Conservation (phyloP, 768 basidiomycete species). For the Imleria badia region DNA sequence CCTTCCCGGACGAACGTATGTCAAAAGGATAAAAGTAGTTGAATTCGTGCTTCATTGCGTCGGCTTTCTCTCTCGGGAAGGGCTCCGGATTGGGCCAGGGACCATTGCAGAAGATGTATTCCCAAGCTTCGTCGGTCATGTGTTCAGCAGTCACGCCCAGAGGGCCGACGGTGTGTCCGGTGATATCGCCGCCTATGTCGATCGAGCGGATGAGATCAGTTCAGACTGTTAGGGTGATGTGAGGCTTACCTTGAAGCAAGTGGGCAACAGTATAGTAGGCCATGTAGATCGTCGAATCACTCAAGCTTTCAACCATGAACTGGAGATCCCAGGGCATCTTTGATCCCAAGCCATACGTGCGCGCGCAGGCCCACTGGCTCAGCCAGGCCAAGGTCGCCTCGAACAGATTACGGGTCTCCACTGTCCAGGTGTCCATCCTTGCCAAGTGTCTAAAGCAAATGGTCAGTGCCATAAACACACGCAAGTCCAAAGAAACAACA, state of each 20-base stretch:
- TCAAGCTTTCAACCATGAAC: constrained; percentile 94
- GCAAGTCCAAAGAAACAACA: constrained; percentile 26
- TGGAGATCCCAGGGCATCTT: constrained; percentile 96
- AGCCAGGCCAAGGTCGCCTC: constrained; percentile 93
- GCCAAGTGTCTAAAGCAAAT: constrained; percentile 59
- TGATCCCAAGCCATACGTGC: constrained; percentile 94
- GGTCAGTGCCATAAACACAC: constrained; percentile 1
- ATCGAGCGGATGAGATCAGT: constrained; percentile 7
- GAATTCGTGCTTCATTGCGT: constrained; percentile 86
- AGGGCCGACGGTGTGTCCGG: constrained; percentile 77
- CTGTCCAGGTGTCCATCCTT: constrained; percentile 85
- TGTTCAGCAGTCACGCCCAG: constrained; percentile 85
- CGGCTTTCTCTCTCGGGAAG: constrained; percentile 72
- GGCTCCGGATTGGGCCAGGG: constrained; percentile 70
- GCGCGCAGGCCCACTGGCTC: constrained; percentile 99
- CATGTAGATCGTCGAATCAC: constrained; percentile 99
- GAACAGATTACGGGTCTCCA: constrained; percentile 92
- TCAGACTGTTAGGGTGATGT: neutral
- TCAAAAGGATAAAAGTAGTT: constrained; percentile 98
- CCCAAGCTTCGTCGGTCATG: constrained; percentile 98
- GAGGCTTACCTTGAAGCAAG: constrained; percentile 75
- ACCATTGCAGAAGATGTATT: constrained; percentile 82
- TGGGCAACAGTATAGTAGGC: constrained; percentile 95
- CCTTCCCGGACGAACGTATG: constrained; percentile 96
- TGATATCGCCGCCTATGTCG: constrained; percentile 60